Base-by-base conservation (phyloP, 2,329 filamentous ascomycete genomes). In the Phialophora verrucosa region DNA sequence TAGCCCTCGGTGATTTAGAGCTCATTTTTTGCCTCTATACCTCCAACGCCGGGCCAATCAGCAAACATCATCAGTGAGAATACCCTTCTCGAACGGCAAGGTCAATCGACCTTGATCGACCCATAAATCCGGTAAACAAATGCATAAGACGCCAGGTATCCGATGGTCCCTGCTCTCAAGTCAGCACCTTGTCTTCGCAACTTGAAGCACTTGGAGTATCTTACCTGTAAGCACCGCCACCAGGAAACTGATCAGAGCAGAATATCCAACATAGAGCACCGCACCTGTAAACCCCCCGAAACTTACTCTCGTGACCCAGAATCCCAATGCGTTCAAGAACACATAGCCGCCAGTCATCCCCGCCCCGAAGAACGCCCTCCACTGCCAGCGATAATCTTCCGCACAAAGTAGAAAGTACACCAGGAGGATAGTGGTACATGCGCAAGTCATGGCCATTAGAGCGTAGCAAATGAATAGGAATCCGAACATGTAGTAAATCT, bases 401-500 rank as follows among this genome's bases (percentile, higher is more conserved):
- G 92, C 89, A 76, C 94, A 98, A 14, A 99, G 88, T 73, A 99
- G 78, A 83, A 98, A 98, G 80, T 99, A 99, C 0, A 97, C 91
- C 85, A 98, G 90, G 20, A 99, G 83, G 8, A 98, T 89, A 0
- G 95, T 98, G 49, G 96, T 94, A 0, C 93, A 90, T 0, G 94
- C 94, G 66, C 91, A 93, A 0, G 95, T 98, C 73, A 97, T 91
- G 73, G 98, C 92, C 93, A 99, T 97, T 58, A 99, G 86, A 11
- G 91, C 93, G 76, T 97, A 99, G 84, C 93, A 97, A 64, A 99
- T 86, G 84, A 99, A 99, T 42, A 99, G 83, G 85, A 99, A 99
- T 25, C 95, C 95, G 75, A 99, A 99, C 95, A 99, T 99, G 85
- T 99, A 99, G 84, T 99, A 99, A 72, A 99, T 95, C 80, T 95